These are phyloP conservation scores for Berkeleyomyces basicola DNA, from an alignment of 2,329 filamentous ascomycete genomes.

Conservation along the genomic window DNA sequence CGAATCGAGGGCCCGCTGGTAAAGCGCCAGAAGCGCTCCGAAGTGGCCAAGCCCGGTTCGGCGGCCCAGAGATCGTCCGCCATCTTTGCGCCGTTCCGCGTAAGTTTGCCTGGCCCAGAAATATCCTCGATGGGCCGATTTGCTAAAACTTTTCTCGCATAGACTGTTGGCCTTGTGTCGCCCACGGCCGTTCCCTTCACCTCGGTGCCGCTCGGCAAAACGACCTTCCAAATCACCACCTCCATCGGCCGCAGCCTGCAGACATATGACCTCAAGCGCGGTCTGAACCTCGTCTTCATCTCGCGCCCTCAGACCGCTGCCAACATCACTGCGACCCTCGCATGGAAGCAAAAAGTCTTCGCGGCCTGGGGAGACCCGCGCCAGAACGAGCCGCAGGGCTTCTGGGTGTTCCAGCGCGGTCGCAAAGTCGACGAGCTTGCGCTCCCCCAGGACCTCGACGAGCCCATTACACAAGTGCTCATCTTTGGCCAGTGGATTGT, in stretches of 20 bases:
- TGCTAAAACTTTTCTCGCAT: conserved; percentile 2
- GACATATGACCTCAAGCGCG: conserved; percentile 84
- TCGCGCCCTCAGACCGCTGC: conserved; percentile 78
- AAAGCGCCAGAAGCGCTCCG: conserved; percentile 58
- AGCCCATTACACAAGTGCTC: conserved; percentile 61
- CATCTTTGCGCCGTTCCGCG: conserved; percentile 87
- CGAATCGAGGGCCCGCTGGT: conserved; percentile 44
- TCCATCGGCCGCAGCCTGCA: conserved; percentile 81
- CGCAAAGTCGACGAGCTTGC: conserved; percentile 66
- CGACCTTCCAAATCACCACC: conserved; percentile 93
- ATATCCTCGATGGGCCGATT: neutral
- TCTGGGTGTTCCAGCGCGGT: conserved; percentile 88
- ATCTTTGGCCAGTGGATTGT: conserved; percentile 87
- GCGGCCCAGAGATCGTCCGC: conserved; percentile 41
- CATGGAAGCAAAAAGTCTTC: conserved; percentile 75
- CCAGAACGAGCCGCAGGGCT: conserved; percentile 39
- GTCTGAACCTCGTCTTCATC: conserved; percentile 83
- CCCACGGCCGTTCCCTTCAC: conserved; percentile 84
- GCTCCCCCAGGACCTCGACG: conserved; percentile 44
- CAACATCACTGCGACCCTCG: conserved; percentile 68
- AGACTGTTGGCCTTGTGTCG: conserved; percentile 89
- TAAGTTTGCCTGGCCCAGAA: conserved; percentile 28
- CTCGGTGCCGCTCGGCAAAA: conserved; percentile 74
- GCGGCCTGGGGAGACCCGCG: conserved; percentile 68
- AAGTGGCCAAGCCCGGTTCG: conserved; percentile 24